phyloP scores from a whole-genome alignment of 78 protist species.

The Dictyostelium capitatum region DNA sequence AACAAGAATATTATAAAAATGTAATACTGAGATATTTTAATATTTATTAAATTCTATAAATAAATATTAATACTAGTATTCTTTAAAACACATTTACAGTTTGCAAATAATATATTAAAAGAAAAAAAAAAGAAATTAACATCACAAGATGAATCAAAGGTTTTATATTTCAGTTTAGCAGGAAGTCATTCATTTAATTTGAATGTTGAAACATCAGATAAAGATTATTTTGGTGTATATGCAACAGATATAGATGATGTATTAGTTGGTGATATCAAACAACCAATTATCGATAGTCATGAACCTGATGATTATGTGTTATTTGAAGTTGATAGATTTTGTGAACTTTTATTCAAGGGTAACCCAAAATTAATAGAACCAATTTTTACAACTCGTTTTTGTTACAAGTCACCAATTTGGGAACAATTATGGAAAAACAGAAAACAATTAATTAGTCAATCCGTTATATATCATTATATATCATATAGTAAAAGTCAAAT shows the following conservation, averaged over 20 bases:
- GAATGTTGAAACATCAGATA: slow-evolving; percentile 72
- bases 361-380: slow-evolving; percentile 78
- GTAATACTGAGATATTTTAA: background rate
- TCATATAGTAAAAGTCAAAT: slow-evolving; percentile 46
- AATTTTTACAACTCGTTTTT: slow-evolving; percentile 17
- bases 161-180: slow-evolving; percentile 43
- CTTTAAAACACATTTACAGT: background rate
- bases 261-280: background rate
- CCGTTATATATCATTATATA: slow-evolving; percentile 37
- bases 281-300: slow-evolving; percentile 42
- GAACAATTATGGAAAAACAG: background rate
- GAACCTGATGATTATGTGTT: slow-evolving; percentile 64
- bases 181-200: slow-evolving; percentile 78
- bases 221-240: slow-evolving; percentile 72
- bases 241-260: slow-evolving; percentile 27
- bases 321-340: slow-evolving; percentile 34
- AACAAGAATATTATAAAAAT: slow-evolving; percentile 8
- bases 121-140: slow-evolving; percentile 14
- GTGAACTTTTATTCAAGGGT: slow-evolving; percentile 50
- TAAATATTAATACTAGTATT: background rate
- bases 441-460: slow-evolving; percentile 27
- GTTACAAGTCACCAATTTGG: slow-evolving; percentile 49
- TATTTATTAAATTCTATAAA: background rate
- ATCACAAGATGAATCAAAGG: background rate
- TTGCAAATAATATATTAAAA: slow-evolving; percentile 18